Evolutionary conservation across 352 stramenopile genomes (phyloP).

Genomic region (Globisporangium yorkense): DNA sequence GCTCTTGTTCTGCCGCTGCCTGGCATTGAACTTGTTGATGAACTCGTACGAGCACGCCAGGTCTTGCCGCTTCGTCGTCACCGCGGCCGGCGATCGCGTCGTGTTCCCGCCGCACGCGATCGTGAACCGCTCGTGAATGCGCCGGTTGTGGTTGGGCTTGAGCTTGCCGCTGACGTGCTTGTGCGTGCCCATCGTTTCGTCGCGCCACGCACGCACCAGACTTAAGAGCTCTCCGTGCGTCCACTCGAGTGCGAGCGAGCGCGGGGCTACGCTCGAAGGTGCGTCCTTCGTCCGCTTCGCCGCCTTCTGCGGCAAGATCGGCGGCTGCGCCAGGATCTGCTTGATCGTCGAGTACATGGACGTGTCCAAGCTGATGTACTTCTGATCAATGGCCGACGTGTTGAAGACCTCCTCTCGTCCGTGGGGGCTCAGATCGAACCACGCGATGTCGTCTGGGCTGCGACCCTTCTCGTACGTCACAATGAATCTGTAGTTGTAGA

Average conservation of each 20-base stretch:
- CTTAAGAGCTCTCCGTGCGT: not conserved
- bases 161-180: not conserved
- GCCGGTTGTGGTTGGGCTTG: not conserved
- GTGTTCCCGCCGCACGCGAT: not conserved
- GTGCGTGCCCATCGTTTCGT: not conserved
- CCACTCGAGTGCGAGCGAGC: not conserved
- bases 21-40: slow-evolving; percentile 2
- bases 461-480: not conserved
- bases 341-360: not conserved
- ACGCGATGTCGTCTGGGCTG: not conserved
- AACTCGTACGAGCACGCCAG: slow-evolving; percentile 3
- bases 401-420: not conserved
- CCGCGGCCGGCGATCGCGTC: not conserved
- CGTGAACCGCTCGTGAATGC: slow-evolving; percentile 5
- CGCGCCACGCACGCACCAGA: slow-evolving; percentile 4
- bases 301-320: not conserved
- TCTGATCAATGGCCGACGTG: not conserved
- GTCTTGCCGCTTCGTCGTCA: slow-evolving; percentile 2
- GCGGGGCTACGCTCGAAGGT: not conserved
- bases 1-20: not conserved
- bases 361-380: not conserved
- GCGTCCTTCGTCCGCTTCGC: not conserved
- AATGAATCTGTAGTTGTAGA: slow-evolving; percentile 6
- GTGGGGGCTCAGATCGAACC: not conserved
- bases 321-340: not conserved